A percentile compares a stretch with the other conserved stretches of the same genome.
Conservation (phyloP, 2,329 filamentous ascomycete species). For the Ophiosphaerella herpotricha region DNA sequence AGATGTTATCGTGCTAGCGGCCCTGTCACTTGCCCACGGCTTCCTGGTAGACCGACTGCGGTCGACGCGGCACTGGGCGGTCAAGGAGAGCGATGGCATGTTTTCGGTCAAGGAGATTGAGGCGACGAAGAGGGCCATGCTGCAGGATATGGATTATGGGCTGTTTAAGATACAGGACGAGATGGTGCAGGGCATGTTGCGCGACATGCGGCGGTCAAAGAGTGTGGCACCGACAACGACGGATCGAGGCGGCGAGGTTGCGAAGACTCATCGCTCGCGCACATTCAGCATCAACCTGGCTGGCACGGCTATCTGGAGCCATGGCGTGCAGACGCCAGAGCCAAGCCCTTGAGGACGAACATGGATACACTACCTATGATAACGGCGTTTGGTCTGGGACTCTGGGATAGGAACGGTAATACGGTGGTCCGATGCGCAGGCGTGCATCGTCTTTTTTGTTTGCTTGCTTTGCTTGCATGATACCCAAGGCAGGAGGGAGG, state of each 20-base stretch:
- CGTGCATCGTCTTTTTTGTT: conserved; percentile 1
- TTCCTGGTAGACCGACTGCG: conserved; percentile 40
- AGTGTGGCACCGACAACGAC: conserved; percentile 10
- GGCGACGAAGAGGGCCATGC: conserved; percentile 38
- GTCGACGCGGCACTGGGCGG: conserved; percentile 40
- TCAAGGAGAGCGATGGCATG: conserved; percentile 25
- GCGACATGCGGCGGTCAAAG: conserved; percentile 35
- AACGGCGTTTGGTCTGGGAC: neutral
- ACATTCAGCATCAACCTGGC: conserved; percentile 21
- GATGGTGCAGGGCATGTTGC: conserved; percentile 36
- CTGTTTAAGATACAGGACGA: conserved; percentile 41
- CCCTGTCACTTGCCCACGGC: conserved; percentile 41
- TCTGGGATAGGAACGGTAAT: neutral
- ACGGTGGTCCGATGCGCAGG: neutral
- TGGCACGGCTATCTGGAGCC: conserved; percentile 36
- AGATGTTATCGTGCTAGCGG: conserved; percentile 43
- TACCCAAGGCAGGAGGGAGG: conserved; percentile 7
- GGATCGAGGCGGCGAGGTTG: conserved; percentile 22
- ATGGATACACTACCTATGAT: neutral
- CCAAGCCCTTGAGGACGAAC: conserved; percentile 39
- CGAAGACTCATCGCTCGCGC: too few relatives aligned
- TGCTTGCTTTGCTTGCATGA: conserved; percentile 11
- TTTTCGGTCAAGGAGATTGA: conserved; percentile 40
- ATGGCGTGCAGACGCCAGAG: conserved; percentile 45
- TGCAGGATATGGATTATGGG: conserved; percentile 45